Conservation (phyloP, 1,139 yeast genomes). For the Arxiozyma telluris region DNA sequence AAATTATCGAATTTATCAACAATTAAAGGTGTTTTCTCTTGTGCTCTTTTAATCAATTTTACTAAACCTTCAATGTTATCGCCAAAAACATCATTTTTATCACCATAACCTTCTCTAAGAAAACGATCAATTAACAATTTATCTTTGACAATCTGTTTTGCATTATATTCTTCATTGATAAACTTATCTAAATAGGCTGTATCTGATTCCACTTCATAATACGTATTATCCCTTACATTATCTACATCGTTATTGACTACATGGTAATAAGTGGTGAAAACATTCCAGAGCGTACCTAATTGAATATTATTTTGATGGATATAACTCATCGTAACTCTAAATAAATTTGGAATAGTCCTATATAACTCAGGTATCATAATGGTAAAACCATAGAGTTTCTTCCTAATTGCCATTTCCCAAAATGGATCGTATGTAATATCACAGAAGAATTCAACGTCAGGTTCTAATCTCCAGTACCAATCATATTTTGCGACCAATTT, state of each 20-base stretch:
- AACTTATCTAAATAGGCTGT: slow-evolving; percentile 41
- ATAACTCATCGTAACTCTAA: slow-evolving; percentile 59
- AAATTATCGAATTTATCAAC: slow-evolving; percentile 52
- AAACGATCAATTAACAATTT: slow-evolving; percentile 27
- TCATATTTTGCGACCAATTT: slow-evolving; percentile 57
- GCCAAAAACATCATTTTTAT: slow-evolving; percentile 7
- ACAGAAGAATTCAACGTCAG: slow-evolving; percentile 80
- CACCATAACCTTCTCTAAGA: slow-evolving; percentile 12
- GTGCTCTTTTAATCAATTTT: slow-evolving; percentile 17
- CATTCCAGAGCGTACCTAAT: slow-evolving; percentile 50
- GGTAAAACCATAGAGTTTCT: slow-evolving; percentile 77
- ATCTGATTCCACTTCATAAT: neutral
- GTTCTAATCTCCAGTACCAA: slow-evolving; percentile 96
- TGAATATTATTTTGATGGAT: slow-evolving; percentile 40
- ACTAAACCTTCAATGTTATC: slow-evolving; percentile 18
- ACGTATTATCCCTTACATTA: slow-evolving; percentile 4
- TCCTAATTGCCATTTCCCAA: slow-evolving; percentile 57
- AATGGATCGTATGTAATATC: slow-evolving; percentile 90
- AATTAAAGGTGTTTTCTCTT: slow-evolving; percentile 17
- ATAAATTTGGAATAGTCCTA: slow-evolving; percentile 73
- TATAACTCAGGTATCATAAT: slow-evolving; percentile 65
- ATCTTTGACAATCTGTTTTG: slow-evolving; percentile 21
- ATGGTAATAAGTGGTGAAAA: slow-evolving; percentile 38
- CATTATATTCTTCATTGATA: slow-evolving; percentile 21
- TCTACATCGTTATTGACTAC: slow-evolving; percentile 17